Base-by-base conservation (phyloP, 1,284 basidiomycete species). In the Tetrapyrgos nigripes region DNA sequence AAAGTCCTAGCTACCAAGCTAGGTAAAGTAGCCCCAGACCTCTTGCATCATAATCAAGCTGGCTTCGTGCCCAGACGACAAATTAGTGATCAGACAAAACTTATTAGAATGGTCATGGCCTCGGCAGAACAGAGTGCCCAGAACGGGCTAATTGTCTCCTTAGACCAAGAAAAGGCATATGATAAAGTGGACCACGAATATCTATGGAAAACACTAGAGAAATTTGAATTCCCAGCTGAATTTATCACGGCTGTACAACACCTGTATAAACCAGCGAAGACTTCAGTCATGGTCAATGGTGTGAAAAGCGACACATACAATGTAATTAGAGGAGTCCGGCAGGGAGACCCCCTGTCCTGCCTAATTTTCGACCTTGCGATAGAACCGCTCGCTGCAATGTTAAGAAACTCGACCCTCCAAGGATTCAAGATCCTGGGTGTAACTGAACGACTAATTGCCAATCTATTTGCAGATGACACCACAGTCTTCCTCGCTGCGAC, bases 251-350 rank as follows among this genome's bases (percentile, higher is more conserved):
- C 52, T 0, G 28, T 69, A 0, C 27, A 57, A 51, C 53, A 62
- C 1, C 51, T 73, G 0, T 73, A 73, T 46, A 11, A 21, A 4
- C 17, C 57, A 3, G 69, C 68, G 0, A 17, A 56, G 1, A 72
- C 66, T 0, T 0, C 14, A 4, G 47, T 71, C 0, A 64, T 65
- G 0, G 59, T 73, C 0, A 73, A 73, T 19, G 66, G 67, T 0
- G 37, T 48, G 0, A 3, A 17, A 0, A 68, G 68, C 13, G 8
- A 6, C 0, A 1, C 10, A 0, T 73, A 62, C 53, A 14, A 2
- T 0, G 52, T 73, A 0, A 59, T 46, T 0, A 4, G 67, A 28
- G 73, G 70, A 0, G 70, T n/a, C n/a, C n/a, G n/a, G n/a, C n/a
- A n/a, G n/a, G n/a, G n/a, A n/a, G n/a, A n/a, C n/a, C n/a, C n/a